phyloP scores from a whole-genome alignment of 73 alveolate genomes.

The Symbiodinium natans region DNA sequence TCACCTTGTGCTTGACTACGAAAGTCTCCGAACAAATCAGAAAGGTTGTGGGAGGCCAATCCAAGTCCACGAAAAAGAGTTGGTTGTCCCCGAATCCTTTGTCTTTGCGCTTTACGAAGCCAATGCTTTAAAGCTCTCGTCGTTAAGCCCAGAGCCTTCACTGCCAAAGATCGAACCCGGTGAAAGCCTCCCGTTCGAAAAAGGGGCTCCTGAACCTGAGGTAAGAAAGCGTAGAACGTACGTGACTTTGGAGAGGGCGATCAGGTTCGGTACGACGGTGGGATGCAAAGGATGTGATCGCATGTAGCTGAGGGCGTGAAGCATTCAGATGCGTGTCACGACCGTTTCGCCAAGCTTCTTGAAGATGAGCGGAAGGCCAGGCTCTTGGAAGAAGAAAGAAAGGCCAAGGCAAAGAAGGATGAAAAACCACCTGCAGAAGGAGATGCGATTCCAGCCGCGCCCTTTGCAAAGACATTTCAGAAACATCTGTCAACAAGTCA shows the following conservation, averaged over 20 bases:
- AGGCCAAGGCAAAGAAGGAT: too few relatives aligned
- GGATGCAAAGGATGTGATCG: constrained; percentile 4
- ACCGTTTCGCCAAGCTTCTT: neutral
- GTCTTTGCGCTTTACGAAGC: constrained; percentile 33
- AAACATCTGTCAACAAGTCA: neutral
- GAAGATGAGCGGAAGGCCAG: neutral
- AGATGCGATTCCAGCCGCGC: constrained; percentile 26
- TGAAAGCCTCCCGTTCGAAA: neutral
- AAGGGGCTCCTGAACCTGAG: neutral
- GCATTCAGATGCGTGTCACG: neutral
- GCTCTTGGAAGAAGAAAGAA: neutral
- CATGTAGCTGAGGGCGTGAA: neutral
- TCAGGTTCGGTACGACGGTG: neutral
- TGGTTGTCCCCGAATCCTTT: neutral
- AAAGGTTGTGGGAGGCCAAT: too few relatives aligned
- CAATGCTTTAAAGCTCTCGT: neutral
- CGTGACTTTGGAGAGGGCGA: neutral
- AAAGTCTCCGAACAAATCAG: too few relatives aligned
- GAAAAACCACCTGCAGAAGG: neutral
- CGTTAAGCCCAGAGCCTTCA: neutral
- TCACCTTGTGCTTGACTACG: neutral
- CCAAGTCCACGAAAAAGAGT: neutral
- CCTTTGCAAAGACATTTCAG: neutral
- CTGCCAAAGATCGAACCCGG: neutral
- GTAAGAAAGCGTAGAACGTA: neutral